A percentile compares a stretch with the other conserved stretches of the same genome.
Evolutionary conservation across 305 asterid genomes (phyloP).

Genomic region (Plantago rigida): DNA sequence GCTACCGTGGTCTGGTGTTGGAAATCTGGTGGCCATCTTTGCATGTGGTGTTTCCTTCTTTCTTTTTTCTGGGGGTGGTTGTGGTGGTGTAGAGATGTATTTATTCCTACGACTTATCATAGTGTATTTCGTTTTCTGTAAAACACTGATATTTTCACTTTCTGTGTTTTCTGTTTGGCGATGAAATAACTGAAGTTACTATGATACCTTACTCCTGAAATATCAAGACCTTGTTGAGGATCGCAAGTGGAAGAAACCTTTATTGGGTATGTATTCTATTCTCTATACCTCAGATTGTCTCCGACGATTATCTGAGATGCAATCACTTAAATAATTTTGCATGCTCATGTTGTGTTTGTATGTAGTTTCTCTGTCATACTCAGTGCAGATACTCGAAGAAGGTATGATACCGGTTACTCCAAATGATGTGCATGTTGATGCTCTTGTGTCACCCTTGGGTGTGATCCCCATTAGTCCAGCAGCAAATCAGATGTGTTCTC

Average conservation of each 20-base stretch:
- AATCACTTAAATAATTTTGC: not conserved
- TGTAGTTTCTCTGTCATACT: conserved; percentile 73
- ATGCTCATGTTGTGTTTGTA: conserved; percentile 19
- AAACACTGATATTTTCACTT: not conserved
- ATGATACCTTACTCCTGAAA: conserved; percentile 58
- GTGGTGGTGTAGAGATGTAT: too few relatives aligned
- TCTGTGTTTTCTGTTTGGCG: conserved; percentile 10
- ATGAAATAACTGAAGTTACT: conserved; percentile 43
- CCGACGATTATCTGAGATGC: not conserved
- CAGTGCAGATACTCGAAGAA: conserved; percentile 69
- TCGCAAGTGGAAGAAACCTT: conserved; percentile 69
- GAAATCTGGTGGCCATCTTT: too few relatives aligned
- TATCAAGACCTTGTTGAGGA: conserved; percentile 59
- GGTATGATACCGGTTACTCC: conserved; percentile 69
- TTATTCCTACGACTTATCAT: not conserved
- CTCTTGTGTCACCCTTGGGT: conserved; percentile 65
- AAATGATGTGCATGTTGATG: conserved; percentile 63
- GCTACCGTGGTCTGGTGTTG: too few relatives aligned
- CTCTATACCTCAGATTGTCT: not conserved
- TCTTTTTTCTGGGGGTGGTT: too few relatives aligned
- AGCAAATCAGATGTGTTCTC: conserved; percentile 31
- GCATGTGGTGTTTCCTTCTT: too few relatives aligned
- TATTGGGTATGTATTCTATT: conserved; percentile 36
- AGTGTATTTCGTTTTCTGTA: conserved; percentile 1
- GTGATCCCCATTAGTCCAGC: conserved; percentile 55